phyloP scores from a whole-genome alignment of 2,329 filamentous ascomycete genomes.

The Daldinia eschscholtzii region DNA sequence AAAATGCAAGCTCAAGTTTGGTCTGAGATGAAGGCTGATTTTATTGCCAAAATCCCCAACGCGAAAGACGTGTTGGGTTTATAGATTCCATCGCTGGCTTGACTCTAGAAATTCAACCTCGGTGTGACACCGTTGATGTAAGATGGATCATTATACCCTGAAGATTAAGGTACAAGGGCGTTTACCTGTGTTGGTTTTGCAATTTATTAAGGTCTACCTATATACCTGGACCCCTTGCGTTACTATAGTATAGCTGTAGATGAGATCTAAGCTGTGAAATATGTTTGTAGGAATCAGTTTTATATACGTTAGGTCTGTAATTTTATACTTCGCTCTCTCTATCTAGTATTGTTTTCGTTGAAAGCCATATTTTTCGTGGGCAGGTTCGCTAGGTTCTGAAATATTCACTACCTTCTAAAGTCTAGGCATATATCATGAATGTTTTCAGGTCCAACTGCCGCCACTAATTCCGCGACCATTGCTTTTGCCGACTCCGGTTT shows the following conservation, averaged over 20 bases:
- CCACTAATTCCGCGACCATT: conserved; percentile 74
- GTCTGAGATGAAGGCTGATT: conserved; percentile 46
- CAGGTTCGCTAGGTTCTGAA: neutral
- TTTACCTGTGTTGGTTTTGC: neutral
- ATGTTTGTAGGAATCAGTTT: neutral
- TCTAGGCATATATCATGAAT: conserved; percentile 70
- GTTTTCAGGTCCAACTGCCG: conserved; percentile 73
- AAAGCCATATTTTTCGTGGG: neutral
- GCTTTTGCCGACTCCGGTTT: conserved; percentile 68
- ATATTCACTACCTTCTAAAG: conserved; percentile 53
- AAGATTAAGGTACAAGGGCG: neutral
- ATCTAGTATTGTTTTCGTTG: neutral
- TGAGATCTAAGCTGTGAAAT: neutral
- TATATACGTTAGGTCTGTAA: neutral
- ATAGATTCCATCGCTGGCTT: neutral
- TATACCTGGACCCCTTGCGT: neutral
- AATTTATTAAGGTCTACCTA: neutral
- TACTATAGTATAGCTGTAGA: neutral
- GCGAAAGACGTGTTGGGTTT: conserved; percentile 22
- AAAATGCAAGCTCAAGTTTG: conserved; percentile 44
- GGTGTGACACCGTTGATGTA: neutral
- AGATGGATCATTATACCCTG: neutral
- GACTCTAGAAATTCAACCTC: neutral
- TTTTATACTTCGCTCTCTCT: neutral
- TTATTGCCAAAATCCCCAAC: conserved; percentile 44